phyloP scores from a whole-genome alignment of 169 alveolate genomes.

The Miamiensis avidus region DNA sequence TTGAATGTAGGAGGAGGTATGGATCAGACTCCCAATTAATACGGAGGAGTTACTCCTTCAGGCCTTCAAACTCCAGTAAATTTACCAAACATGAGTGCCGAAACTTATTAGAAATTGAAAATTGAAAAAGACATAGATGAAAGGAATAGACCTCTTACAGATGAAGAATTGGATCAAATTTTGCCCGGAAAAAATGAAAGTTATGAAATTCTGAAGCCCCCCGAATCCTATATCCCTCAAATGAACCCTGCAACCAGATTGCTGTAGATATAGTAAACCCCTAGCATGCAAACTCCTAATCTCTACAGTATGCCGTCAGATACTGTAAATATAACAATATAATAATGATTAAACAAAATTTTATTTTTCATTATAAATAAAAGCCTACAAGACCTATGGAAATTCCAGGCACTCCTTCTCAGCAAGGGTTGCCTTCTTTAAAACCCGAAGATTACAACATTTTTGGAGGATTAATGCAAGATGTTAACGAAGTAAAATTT shows the following conservation, averaged over 20 bases:
- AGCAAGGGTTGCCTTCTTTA: conserved; percentile 83
- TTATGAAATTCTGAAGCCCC: conserved; percentile 66
- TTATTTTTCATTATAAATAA: too few relatives aligned
- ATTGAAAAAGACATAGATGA: conserved; percentile 61
- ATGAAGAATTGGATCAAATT: conserved; percentile 95
- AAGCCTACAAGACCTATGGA: conserved; percentile 48
- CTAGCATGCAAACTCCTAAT: conserved; percentile 39
- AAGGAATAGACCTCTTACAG: conserved; percentile 90
- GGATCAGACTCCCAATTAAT: conserved; percentile 16
- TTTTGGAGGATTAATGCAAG: conserved; percentile 88
- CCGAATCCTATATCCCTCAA: conserved; percentile 57
- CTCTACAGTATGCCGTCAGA: conserved; percentile 53
- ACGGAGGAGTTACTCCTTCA: conserved; percentile 28
- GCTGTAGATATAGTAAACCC: conserved; percentile 30
- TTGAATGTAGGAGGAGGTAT: conserved; percentile 19
- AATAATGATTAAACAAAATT: too few relatives aligned
- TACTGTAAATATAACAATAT: not conserved
- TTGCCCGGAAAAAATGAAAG: conserved; percentile 86
- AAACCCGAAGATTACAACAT: conserved; percentile 92
- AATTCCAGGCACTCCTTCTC: conserved; percentile 46
- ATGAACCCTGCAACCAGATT: conserved; percentile 48
- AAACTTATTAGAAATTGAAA: conserved; percentile 30
- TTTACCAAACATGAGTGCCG: conserved; percentile 51
- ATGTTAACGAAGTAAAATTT: conserved; percentile 93
- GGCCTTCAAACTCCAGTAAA: conserved; percentile 49